phyloP scores from a whole-genome alignment of 2,329 filamentous ascomycete species.

The Fusarium cyanostomum region DNA sequence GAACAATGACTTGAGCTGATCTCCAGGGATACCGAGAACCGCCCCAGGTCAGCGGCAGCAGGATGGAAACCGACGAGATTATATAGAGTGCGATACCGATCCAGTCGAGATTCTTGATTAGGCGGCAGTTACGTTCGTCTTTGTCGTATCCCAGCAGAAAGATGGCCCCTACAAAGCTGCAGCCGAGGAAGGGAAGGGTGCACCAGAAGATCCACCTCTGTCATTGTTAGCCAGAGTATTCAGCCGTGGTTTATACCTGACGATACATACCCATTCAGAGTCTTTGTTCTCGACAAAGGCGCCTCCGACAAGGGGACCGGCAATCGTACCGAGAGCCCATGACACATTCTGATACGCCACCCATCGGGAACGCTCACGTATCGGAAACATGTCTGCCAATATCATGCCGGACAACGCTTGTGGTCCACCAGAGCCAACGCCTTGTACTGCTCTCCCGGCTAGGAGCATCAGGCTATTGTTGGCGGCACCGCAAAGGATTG shows the following conservation, averaged over 20 bases:
- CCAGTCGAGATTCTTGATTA: slow-evolving; percentile 63
- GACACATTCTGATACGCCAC: slow-evolving; percentile 52
- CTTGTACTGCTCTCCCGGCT: slow-evolving; percentile 48
- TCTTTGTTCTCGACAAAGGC: slow-evolving; percentile 27
- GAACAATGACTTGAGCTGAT: slow-evolving; percentile 59
- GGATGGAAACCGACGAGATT: slow-evolving; percentile 21
- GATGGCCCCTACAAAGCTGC: slow-evolving; percentile 36
- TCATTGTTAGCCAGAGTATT: neutral
- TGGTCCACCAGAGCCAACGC: slow-evolving; percentile 49
- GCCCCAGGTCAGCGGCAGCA: slow-evolving; percentile 30
- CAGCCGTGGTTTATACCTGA: neutral
- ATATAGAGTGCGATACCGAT: slow-evolving; percentile 67
- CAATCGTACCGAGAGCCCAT: slow-evolving; percentile 65
- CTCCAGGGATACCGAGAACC: slow-evolving; percentile 36
- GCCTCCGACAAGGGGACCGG: slow-evolving; percentile 43
- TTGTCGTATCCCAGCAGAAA: slow-evolving; percentile 43
- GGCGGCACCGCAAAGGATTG: slow-evolving; percentile 49
- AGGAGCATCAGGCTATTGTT: slow-evolving; percentile 45
- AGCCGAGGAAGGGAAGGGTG: slow-evolving; percentile 46
- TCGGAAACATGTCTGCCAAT: slow-evolving; percentile 52
- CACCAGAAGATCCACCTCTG: slow-evolving; percentile 51
- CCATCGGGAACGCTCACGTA: slow-evolving; percentile 54
- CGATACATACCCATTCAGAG: slow-evolving; percentile 36
- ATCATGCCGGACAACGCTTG: slow-evolving; percentile 48
- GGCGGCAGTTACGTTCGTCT: neutral